Conservation (phyloP, 495 filamentous ascomycete species). For the Hyaloscypha finlandica region DNA sequence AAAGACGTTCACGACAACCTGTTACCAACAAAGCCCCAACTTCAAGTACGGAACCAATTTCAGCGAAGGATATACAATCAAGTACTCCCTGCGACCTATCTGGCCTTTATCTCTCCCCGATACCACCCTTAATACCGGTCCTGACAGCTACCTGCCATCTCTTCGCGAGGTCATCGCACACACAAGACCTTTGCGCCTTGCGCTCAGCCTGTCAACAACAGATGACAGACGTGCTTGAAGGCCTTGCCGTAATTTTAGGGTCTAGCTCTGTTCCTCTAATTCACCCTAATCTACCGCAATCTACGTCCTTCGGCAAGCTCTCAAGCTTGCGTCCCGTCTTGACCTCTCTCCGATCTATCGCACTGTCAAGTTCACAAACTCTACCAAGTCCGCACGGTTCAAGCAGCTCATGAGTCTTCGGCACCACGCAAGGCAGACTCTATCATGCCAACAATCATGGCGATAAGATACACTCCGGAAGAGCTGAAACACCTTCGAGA, state of each 20-base stretch:
- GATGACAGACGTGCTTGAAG: background rate
- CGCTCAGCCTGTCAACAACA: conserved; percentile 12
- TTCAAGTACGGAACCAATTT: background rate
- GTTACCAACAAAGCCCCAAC: background rate
- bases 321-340: background rate
- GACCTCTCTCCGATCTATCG: background rate
- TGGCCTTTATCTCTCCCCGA: background rate
- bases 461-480: conserved; percentile 71
- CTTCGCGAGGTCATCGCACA: background rate
- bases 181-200: conserved; percentile 17
- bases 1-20: background rate
- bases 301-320: background rate
- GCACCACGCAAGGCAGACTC: background rate
- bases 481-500: conserved; percentile 75
- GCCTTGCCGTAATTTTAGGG: background rate
- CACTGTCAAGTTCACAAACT: background rate
- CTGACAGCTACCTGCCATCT: conserved; percentile 1
- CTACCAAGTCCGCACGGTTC: background rate
- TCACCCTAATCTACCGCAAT: background rate
- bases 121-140: background rate
- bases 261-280: background rate
- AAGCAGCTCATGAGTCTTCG: conserved; percentile 19
- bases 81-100: background rate
- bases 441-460: conserved; percentile 41
- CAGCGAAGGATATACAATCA: background rate